Base-by-base conservation (phyloP, 2,329 filamentous ascomycete genomes). In the Myrmaecium sp. region DNA sequence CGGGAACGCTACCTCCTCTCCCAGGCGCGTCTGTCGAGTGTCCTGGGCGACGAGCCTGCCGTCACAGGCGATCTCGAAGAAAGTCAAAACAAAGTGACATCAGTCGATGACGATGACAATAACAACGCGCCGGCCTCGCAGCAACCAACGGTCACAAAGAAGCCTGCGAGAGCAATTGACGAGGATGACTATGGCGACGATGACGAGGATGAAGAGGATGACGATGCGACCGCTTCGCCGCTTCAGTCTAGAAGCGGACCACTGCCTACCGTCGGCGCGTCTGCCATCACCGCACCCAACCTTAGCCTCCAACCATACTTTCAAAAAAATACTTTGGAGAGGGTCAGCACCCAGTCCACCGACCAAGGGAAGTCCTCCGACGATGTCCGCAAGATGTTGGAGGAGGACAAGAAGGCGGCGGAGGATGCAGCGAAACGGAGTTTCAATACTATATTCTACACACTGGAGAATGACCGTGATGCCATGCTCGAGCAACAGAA, bases 401-500 rank as follows among this genome's bases (percentile, higher is more conserved):
- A 95, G 51, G 80, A 92, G 46, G 81, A 82, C 39, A 89, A 89
- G 48, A 84, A 76, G 49, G 81, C 79, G 16, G 84, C 80, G 25
- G 86, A 93, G 44, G 82, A 92, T 44, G 76, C 79, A 26, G 89
- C 82, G 22, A 83, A 83, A 55, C 70, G 73, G 42, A 89, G 78
- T 54, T 95, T 94, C 52, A 77, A 93, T 46, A 91, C 82, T 6
- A 66, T 93, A 37, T 92, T 95, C 52, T 86, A 93, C 51, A 94
- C 89, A 1, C 64, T 95, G 17, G 89, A 98, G 52, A 89, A 86
- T 48, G 89, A 98, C 47, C 71, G 81, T 29, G 82, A 86, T 41
- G 89, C 89, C 25, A 95, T 98, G 89, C 57, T 95, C 30, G 89
- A 98, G 51, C 89, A 98, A 53, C 83, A 95, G 51, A 82, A 86